These are phyloP conservation scores for Beauveria varroae DNA, from an alignment of 2,329 filamentous ascomycete species.

Conservation along the genomic window DNA sequence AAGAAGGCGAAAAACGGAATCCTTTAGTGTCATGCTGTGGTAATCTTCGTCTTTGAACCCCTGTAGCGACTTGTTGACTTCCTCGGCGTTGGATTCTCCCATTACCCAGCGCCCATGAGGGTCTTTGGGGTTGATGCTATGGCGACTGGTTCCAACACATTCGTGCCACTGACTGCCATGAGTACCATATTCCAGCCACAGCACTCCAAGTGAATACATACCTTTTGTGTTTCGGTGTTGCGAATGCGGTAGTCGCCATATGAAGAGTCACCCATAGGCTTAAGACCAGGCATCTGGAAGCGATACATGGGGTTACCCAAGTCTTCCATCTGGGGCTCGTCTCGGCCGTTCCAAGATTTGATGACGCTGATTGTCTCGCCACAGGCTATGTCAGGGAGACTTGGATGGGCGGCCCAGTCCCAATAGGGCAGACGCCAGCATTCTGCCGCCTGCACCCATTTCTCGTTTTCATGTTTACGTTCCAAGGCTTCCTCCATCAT, in stretches of 20 bases:
- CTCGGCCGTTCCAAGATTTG: conserved; percentile 13
- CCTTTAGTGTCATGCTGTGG: conserved; percentile 6
- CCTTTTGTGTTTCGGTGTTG: neutral
- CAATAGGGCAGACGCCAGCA: conserved; percentile 26
- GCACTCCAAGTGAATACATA: neutral
- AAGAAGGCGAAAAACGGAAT: conserved; percentile 19
- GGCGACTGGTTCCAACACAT: neutral
- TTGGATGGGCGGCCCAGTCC: conserved; percentile 23
- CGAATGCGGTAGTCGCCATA: neutral
- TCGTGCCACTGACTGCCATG: neutral
- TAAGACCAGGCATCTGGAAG: conserved; percentile 18
- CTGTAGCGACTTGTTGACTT: neutral
- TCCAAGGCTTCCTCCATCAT: neutral
- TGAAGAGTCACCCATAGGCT: neutral
- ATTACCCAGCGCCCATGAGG: neutral
- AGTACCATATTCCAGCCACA: neutral
- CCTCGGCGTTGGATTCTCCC: neutral
- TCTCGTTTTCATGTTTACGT: neutral
- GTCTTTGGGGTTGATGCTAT: neutral
- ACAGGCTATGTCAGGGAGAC: conserved; percentile 8
- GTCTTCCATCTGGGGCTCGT: conserved; percentile 8
- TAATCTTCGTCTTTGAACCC: neutral
- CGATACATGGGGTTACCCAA: neutral
- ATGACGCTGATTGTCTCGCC: conserved; percentile 12
- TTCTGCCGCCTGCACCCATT: conserved; percentile 21